These are phyloP conservation scores for Urtica urens DNA, from an alignment of 306 rosid genomes.

Conservation along the genomic window DNA sequence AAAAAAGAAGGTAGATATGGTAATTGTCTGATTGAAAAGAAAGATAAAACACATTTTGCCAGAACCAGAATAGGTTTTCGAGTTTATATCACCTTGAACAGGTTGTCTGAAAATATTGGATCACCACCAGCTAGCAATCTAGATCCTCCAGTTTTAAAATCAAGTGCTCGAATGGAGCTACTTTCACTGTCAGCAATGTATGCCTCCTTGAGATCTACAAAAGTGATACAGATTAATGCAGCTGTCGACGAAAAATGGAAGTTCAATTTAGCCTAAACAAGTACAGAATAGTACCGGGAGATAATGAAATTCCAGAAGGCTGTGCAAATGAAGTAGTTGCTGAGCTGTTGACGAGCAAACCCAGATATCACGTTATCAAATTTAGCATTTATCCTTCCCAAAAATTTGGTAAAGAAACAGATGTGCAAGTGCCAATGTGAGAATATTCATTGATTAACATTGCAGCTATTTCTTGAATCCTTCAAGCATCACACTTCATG, in stretches of 20 bases:
- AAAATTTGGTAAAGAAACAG: no score
- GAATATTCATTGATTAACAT: no score
- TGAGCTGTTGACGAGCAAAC: constrained; percentile 38
- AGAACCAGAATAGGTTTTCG: constrained; percentile 7
- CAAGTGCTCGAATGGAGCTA: constrained; percentile 81
- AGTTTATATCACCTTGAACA: constrained; percentile 57
- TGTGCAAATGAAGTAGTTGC: constrained; percentile 83
- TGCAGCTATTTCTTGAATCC: no score
- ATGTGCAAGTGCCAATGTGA: no score
- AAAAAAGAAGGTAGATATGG: background rate
- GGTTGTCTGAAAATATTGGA: constrained; percentile 61
- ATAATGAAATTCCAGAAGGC: constrained; percentile 88
- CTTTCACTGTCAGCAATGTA: constrained; percentile 96
- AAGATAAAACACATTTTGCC: background rate
- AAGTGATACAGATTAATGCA: constrained; percentile 13
- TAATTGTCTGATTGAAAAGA: no score
- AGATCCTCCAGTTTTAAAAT: constrained; percentile 76
- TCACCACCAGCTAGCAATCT: constrained; percentile 89
- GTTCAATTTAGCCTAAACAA: constrained; percentile 8
- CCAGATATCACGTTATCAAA: constrained; percentile 8
- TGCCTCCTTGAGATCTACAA: constrained; percentile 47
- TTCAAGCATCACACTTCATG: no score
- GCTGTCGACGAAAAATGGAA: background rate
- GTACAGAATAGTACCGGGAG: constrained; percentile 51
- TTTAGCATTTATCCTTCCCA: no score